A percentile compares a stretch with the other conserved stretches of the same genome.
Conservation (phyloP, 2,329 filamentous ascomycete species). For the Aspergillus hiratsukae region DNA sequence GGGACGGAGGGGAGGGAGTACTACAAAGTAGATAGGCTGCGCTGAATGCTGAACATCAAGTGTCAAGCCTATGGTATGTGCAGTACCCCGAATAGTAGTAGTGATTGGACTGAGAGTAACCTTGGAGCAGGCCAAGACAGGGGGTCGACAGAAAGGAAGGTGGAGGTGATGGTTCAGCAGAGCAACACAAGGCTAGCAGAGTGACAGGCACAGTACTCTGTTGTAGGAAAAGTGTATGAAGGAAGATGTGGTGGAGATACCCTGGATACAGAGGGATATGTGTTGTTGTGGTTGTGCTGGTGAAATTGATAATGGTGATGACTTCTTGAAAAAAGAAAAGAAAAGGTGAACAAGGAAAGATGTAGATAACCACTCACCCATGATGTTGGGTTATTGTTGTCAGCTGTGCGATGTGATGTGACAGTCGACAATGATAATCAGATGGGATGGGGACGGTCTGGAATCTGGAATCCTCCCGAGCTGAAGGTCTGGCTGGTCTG, state of each 20-base stretch:
- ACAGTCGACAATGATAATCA: conserved; percentile 5
- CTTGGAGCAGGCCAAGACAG: conserved; percentile 6
- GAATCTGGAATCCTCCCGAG: not conserved
- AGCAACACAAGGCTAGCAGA: conserved; percentile 8
- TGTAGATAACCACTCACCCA: conserved; percentile 16
- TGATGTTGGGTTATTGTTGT: conserved; percentile 1
- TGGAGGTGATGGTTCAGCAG: conserved; percentile 2
- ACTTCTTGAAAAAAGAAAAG: conserved; percentile 12
- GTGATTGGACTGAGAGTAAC: not conserved
- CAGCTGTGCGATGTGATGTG: conserved; percentile 3
- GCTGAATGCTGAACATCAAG: not conserved
- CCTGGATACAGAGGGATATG: not conserved
- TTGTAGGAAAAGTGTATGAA: not conserved
- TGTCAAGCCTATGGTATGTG: not conserved
- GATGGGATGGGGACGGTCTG: conserved; percentile 8
- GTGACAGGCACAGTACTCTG: not conserved
- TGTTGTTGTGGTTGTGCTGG: conserved; percentile 1
- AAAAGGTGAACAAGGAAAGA: conserved; percentile 1
- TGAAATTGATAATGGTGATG: conserved; percentile 4
- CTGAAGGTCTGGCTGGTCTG: not conserved
- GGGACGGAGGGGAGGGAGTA: not conserved
- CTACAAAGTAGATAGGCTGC: not conserved
- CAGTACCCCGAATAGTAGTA: not conserved
- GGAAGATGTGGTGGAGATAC: not conserved
- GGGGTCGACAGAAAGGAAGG: not conserved